A percentile compares a stretch with the other conserved stretches of the same genome.
Conservation (phyloP, 176 grass and related monocot species). For the Carex cristatella region DNA sequence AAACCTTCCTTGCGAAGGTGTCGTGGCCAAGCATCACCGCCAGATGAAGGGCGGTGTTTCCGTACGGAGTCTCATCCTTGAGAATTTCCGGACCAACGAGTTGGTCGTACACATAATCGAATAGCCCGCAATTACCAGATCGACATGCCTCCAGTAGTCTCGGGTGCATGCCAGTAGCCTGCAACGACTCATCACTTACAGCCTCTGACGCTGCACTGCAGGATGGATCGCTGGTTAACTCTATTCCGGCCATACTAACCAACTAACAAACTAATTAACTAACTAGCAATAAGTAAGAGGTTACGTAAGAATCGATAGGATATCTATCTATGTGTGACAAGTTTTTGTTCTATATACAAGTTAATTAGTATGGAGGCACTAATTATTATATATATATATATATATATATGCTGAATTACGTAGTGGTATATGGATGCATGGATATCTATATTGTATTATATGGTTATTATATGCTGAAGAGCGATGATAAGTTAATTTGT, state of each 20-base stretch:
- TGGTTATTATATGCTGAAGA: background rate
- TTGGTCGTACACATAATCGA: background rate
- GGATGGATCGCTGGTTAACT: background rate
- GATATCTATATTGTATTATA: background rate
- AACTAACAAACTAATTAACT: background rate
- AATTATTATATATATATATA: background rate
- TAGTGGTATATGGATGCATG: background rate
- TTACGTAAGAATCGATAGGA: background rate
- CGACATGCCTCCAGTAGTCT: background rate
- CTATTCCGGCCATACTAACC: background rate
- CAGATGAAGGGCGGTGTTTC: background rate
- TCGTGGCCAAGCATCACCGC: background rate
- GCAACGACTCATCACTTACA: background rate
- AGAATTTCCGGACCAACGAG: background rate
- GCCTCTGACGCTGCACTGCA: too few species aligned
- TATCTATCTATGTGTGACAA: background rate
- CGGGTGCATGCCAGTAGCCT: background rate
- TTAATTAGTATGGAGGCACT: background rate
- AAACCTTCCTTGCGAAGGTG: background rate
- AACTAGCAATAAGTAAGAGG: background rate
- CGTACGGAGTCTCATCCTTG: background rate
- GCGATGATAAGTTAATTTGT: background rate
- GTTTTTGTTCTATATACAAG: background rate
- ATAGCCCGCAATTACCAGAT: background rate
- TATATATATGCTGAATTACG: background rate